Evolutionary conservation across 768 basidiomycete genomes (phyloP), one percentile per base, ranked within the genome.

Genomic region (Suillus subalutaceus): DNA sequence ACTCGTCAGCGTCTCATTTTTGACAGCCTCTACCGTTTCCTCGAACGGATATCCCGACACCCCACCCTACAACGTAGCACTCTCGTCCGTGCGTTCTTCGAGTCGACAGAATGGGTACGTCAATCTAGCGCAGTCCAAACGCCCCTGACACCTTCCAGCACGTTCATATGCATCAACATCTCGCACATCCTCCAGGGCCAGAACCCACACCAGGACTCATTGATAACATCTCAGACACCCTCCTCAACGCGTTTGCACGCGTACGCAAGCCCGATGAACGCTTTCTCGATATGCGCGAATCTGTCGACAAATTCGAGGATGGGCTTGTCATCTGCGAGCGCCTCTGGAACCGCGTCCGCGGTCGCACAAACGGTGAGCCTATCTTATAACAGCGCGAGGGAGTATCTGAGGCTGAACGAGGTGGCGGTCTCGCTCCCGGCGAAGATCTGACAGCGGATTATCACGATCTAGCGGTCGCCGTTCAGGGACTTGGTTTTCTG

Each of bases 371-470:
- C 77, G 96, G 96, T 97, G 79, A 88, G 91, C 85, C 65, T 61
- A 61, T 56, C 70, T 59, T 56, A 66, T 72, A 72, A 75, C 69
- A 69, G 75, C 69, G 71, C 67, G 70, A 77, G 77, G 77, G 77
- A 79, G 59, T 60, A 80, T 90, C 90, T 92, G 84, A 92, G 89
- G 86, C 90, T 92, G 79, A 92, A 91, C 79, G 89, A 92, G 91
- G 90, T 80, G 90, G 89, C 76, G 84, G 88, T 78, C 84, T 84
- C 82, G 89, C 89, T 87, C 88, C 86, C 75, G 88, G 82, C 85
- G 86, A 90, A 97, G 97, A 99, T 85, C 88, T 99, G 58, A 92
- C 95, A 67, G 89, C 89, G 69, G 97, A 99, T 82, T 99, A 99
- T 78, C 95, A 98, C 75, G 97, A 98, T 79, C 83, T 99, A 69